Conservation (phyloP, 495 filamentous ascomycete genomes). For the Talaromyces trachyspermus region DNA sequence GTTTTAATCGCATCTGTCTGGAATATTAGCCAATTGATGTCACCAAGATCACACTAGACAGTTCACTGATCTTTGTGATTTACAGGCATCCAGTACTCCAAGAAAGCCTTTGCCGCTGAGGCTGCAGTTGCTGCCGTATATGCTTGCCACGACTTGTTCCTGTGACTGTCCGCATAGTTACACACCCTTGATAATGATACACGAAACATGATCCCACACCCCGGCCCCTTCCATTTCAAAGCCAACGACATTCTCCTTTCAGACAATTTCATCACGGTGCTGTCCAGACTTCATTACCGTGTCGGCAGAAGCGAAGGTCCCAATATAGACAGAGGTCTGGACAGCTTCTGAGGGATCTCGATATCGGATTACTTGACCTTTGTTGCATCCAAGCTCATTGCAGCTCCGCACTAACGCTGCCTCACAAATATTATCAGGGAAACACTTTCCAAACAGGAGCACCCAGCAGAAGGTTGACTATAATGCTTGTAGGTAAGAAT, state of each 20-base stretch:
- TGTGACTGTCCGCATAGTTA: slow-evolving; percentile 36
- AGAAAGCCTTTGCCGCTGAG: slow-evolving; percentile 16
- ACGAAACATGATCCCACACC: slow-evolving; percentile 26
- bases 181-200: slow-evolving; percentile 31
- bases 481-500: slow-evolving; percentile 22
- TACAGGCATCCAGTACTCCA: slow-evolving; percentile 3
- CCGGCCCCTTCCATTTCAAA: slow-evolving; percentile 41
- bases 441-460: background rate
- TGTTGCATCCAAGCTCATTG: slow-evolving; percentile 7
- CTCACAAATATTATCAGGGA: slow-evolving; percentile 2
- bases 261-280: slow-evolving; percentile 16
- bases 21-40: background rate
- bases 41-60: background rate
- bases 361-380: background rate
- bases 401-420: slow-evolving; percentile 1
- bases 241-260: slow-evolving; percentile 21
- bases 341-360: background rate
- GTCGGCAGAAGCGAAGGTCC: slow-evolving; percentile 17
- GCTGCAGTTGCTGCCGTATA: slow-evolving; percentile 30
- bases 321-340: slow-evolving; percentile 12
- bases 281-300: slow-evolving; percentile 22
- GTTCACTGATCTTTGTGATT: background rate
- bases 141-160: slow-evolving; percentile 33
- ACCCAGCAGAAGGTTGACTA: background rate
- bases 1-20: background rate